These are phyloP conservation scores for Scleromitrula shiraiana DNA, from an alignment of 2,329 filamentous ascomycete genomes.

Conservation along the genomic window DNA sequence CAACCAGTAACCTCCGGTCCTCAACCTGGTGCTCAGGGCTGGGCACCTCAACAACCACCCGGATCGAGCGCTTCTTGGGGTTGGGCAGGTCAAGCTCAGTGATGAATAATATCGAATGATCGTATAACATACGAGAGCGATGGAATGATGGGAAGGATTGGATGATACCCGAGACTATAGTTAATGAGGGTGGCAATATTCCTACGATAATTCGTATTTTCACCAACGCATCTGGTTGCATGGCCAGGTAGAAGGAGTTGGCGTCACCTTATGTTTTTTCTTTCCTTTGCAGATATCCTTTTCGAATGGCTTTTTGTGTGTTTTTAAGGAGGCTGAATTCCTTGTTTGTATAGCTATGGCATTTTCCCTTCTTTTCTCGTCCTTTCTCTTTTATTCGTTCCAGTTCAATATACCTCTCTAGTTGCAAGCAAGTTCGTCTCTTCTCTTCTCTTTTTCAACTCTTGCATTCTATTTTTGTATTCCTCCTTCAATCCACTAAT, in stretches of 20 bases:
- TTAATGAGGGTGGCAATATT: neutral
- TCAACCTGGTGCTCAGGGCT: slow-evolving; percentile 27
- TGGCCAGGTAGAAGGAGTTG: neutral
- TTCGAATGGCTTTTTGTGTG: neutral
- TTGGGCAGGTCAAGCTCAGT: slow-evolving; percentile 26
- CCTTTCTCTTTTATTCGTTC: neutral
- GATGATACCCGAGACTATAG: neutral
- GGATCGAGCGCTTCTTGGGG: slow-evolving; percentile 25
- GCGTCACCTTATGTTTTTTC: neutral
- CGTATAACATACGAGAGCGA: slow-evolving; percentile 18
- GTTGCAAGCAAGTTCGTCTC: too few species aligned
- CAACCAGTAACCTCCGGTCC: slow-evolving; percentile 43
- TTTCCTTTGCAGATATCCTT: neutral
- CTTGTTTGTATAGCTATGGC: neutral
- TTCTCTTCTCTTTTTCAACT: too few species aligned
- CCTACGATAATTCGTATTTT: neutral
- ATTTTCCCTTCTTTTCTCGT: neutral
- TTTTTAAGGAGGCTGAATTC: neutral
- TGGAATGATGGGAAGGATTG: slow-evolving; percentile 11
- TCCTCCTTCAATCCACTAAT: neutral
- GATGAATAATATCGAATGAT: slow-evolving; percentile 1
- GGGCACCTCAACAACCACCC: slow-evolving; percentile 27
- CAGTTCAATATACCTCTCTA: neutral
- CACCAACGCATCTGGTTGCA: neutral
- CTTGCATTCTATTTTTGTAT: neutral